Percentiles rank a stretch among this genome's conserved stretches.
Evolutionary conservation across 768 basidiomycete species (phyloP).

Genomic region (Boletus edulis): DNA sequence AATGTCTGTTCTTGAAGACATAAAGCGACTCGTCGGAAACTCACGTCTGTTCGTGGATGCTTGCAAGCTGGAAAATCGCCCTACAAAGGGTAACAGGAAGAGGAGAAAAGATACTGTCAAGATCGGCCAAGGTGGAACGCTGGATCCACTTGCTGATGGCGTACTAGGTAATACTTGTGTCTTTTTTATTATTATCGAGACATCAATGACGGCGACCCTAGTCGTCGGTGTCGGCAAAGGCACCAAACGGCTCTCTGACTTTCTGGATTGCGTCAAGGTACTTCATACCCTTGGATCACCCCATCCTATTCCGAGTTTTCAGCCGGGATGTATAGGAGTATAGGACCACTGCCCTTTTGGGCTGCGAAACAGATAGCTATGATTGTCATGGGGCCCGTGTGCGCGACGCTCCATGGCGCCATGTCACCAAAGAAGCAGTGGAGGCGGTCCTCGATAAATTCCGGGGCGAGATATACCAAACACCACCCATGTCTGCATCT

Average conservation of each 20-base stretch:
- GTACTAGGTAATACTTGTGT: constrained; percentile 65
- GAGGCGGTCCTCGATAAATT: constrained; percentile 70
- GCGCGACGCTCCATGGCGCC: constrained; percentile 72
- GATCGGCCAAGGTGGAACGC: constrained; percentile 90
- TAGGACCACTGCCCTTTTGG: constrained; percentile 83
- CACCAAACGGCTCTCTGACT: constrained; percentile 81
- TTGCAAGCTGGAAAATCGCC: constrained; percentile 50
- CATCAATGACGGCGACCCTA: constrained; percentile 29
- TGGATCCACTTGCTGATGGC: constrained; percentile 96
- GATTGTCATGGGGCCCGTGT: constrained; percentile 88
- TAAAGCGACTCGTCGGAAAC: constrained; percentile 74
- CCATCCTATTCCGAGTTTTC: constrained; percentile 13
- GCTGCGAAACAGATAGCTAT: constrained; percentile 93
- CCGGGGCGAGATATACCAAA: constrained; percentile 84
- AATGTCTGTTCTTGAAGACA: constrained; percentile 83
- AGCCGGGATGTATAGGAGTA: constrained; percentile 66
- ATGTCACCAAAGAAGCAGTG: constrained; percentile 77
- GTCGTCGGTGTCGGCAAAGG: constrained; percentile 89
- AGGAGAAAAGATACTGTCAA: constrained; percentile 53
- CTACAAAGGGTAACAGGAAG: constrained; percentile 43
- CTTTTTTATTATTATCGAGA: background rate
- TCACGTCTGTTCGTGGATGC: constrained; percentile 77
- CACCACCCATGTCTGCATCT: constrained; percentile 79
- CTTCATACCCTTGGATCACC: background rate
- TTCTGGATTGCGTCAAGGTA: constrained; percentile 90